Evolutionary conservation across 2,329 filamentous ascomycete genomes (phyloP).

Genomic region (Xylariaceae sp.): DNA sequence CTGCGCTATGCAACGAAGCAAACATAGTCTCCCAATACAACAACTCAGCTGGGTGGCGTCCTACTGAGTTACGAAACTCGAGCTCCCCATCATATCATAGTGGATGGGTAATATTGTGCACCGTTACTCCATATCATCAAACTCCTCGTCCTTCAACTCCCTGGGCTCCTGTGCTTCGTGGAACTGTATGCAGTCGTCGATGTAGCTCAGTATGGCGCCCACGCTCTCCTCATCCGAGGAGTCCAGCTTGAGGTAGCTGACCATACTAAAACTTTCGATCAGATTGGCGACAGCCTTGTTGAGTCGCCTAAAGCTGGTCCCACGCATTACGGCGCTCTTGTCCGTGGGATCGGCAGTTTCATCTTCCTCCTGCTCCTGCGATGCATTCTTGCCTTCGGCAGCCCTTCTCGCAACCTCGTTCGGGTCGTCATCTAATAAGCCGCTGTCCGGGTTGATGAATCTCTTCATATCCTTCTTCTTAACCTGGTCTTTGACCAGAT

Average conservation of each 20-base stretch:
- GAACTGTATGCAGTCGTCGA: slow-evolving; percentile 45
- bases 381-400: slow-evolving; percentile 22
- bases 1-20: slow-evolving; percentile 26
- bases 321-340: slow-evolving; percentile 68
- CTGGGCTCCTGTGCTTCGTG: slow-evolving; percentile 32
- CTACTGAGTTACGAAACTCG: too few relatives aligned
- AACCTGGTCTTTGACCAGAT: slow-evolving; percentile 85
- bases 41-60: not conserved
- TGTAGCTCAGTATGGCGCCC: slow-evolving; percentile 54
- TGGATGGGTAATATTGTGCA: not conserved
- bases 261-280: slow-evolving; percentile 97
- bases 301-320: slow-evolving; percentile 72
- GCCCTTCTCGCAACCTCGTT: slow-evolving; percentile 43
- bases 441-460: slow-evolving; percentile 81
- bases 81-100: too few relatives aligned
- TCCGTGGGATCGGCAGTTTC: slow-evolving; percentile 57
- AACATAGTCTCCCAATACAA: not conserved
- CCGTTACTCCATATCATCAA: slow-evolving; percentile 21
- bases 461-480: slow-evolving; percentile 82
- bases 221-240: slow-evolving; percentile 90
- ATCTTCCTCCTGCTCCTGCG: slow-evolving; percentile 36
- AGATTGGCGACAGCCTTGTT: slow-evolving; percentile 85
- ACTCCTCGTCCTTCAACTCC: slow-evolving; percentile 31
- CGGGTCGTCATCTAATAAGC: slow-evolving; percentile 75
- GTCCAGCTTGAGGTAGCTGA: slow-evolving; percentile 87